Percentiles rank a stretch among this genome's conserved stretches.
Evolutionary conservation across 2,329 filamentous ascomycete genomes (phyloP).

Genomic region (Epichloe coenophiala): DNA sequence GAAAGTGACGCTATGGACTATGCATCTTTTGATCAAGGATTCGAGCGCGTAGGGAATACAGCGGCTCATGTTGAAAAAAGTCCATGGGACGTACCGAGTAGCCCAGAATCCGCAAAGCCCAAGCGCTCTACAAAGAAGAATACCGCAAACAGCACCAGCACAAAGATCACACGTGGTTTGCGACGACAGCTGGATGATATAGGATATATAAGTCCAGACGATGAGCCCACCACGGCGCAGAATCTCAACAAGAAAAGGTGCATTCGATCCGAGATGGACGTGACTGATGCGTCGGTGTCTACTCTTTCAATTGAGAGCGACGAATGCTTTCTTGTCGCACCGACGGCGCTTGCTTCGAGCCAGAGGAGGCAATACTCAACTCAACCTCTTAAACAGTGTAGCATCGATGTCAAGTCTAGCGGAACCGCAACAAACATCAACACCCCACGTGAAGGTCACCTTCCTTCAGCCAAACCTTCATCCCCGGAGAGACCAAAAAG

Average conservation of each 20-base stretch:
- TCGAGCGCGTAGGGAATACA: not conserved
- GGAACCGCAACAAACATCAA: slow-evolving; percentile 23
- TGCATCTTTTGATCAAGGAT: slow-evolving; percentile 6
- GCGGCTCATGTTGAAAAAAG: slow-evolving; percentile 14
- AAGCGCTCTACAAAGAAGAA: slow-evolving; percentile 1
- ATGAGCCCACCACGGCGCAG: not conserved
- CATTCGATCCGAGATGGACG: slow-evolving; percentile 1
- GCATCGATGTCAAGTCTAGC: slow-evolving; percentile 14
- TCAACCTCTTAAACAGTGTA: not conserved
- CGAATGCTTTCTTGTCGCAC: slow-evolving; percentile 20
- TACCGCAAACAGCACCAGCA: not conserved
- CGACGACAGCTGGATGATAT: slow-evolving; percentile 7
- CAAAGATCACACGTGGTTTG: slow-evolving; percentile 9
- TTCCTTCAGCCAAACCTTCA: not conserved
- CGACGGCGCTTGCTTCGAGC: slow-evolving; percentile 15
- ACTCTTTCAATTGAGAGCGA: slow-evolving; percentile 13
- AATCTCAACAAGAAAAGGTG: not conserved
- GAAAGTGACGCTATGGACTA: not conserved
- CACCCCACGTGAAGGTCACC: slow-evolving; percentile 13
- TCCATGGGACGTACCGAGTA: slow-evolving; percentile 32
- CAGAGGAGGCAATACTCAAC: too few species aligned
- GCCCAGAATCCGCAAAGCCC: slow-evolving; percentile 16
- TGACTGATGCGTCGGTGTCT: slow-evolving; percentile 1
- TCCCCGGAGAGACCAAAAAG: not conserved
- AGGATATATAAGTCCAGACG: slow-evolving; percentile 9